A percentile compares a stretch with the other conserved stretches of the same genome.
Evolutionary conservation across 176 grass and related monocot genomes (phyloP).

Genomic region (Cenchrus purpureus): DNA sequence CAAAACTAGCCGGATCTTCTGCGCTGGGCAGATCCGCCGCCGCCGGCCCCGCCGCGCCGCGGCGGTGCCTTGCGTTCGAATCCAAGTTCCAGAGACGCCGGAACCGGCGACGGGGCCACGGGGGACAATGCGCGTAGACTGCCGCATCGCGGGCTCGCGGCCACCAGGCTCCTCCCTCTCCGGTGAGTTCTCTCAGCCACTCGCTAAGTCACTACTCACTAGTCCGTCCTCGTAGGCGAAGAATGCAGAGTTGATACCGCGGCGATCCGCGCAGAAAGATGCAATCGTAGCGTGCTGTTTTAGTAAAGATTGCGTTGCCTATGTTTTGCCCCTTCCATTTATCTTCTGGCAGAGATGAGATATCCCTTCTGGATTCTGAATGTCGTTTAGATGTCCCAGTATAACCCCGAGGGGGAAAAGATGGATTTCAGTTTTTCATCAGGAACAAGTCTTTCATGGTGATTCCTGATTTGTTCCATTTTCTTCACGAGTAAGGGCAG

Average conservation of each 20-base stretch:
- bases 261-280: background rate
- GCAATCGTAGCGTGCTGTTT: background rate
- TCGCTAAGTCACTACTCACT: background rate
- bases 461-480: background rate
- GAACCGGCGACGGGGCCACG: background rate
- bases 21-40: background rate
- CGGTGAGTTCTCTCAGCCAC: background rate
- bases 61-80: background rate
- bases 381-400: background rate
- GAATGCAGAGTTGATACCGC: background rate
- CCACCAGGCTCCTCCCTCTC: background rate
- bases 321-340: background rate
- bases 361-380: background rate
- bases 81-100: background rate
- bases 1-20: background rate
- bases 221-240: background rate
- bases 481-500: background rate
- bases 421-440: background rate
- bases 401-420: background rate
- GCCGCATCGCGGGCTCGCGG: background rate
- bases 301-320: background rate
- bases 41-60: background rate
- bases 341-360: background rate
- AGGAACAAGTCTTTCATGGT: background rate
- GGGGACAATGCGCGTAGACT: no score